These are phyloP conservation scores for Nicotiana attenuata DNA, from an alignment of 257 asterid species.

Conservation along the genomic window DNA sequence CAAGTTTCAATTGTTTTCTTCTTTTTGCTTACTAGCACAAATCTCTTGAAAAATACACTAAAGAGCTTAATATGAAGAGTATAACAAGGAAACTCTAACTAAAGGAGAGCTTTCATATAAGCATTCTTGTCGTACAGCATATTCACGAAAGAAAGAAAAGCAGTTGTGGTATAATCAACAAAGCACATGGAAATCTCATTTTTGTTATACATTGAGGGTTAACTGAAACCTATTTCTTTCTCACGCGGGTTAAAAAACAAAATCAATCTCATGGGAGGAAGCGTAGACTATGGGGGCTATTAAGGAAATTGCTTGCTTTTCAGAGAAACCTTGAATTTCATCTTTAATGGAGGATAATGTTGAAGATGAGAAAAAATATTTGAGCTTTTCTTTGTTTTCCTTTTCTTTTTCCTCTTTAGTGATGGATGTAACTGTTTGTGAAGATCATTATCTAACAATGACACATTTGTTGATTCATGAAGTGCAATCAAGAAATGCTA, in stretches of 20 bases:
- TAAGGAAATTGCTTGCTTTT: background rate
- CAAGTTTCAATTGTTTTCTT: background rate
- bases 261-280: background rate
- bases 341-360: background rate
- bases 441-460: background rate
- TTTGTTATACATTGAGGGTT: background rate
- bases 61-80: background rate
- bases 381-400: background rate
- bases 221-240: background rate
- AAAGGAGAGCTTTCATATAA: background rate
- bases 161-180: background rate
- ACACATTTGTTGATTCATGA: background rate
- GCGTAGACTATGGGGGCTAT: background rate
- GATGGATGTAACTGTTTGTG: background rate
- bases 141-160: background rate
- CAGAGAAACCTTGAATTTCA: background rate
- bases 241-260: background rate
- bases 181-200: background rate
- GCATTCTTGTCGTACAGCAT: background rate
- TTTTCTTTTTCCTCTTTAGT: background rate
- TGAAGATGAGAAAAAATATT: background rate
- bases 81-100: background rate
- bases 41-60: background rate
- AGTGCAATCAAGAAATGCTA: slow-evolving; percentile 1
- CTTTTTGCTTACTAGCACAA: background rate